phyloP scores from a whole-genome alignment of 177 flowering plant species.

The Vitis hybrid region DNA sequence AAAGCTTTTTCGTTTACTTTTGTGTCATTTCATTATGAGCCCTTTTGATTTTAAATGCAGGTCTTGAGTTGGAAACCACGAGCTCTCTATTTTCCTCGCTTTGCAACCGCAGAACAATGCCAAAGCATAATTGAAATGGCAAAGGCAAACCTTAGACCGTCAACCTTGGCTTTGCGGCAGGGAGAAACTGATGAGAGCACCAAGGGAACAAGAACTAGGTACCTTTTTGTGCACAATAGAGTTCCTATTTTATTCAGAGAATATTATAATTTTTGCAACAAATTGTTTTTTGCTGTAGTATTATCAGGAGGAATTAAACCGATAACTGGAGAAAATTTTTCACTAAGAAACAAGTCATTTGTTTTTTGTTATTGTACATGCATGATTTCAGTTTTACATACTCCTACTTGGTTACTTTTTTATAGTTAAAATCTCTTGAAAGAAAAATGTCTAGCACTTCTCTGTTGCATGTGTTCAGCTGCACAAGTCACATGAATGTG shows the following conservation, averaged over 20 bases:
- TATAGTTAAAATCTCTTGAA: too few relatives aligned
- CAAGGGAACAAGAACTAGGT: conserved; percentile 39
- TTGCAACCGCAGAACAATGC: conserved; percentile 34
- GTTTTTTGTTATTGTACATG: too few relatives aligned
- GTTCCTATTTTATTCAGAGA: neutral
- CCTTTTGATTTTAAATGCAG: conserved; percentile 9
- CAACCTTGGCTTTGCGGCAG: conserved; percentile 30
- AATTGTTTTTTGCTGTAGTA: too few relatives aligned
- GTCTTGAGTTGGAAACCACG: conserved; percentile 38
- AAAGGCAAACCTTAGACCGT: conserved; percentile 25
- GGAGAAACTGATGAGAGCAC: conserved; percentile 36
- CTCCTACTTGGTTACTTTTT: too few relatives aligned
- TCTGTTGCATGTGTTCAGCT: too few relatives aligned
- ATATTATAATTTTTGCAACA: too few relatives aligned
- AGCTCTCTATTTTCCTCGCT: conserved; percentile 31
- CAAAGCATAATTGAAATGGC: conserved; percentile 24
- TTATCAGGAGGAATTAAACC: too few relatives aligned
- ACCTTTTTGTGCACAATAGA: neutral
- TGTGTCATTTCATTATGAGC: neutral
- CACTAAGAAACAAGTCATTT: too few relatives aligned
- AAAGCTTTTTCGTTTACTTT: neutral
- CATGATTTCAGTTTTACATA: too few relatives aligned
- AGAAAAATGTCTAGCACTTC: too few relatives aligned
- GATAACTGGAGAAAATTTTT: too few relatives aligned
- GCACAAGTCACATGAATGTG: too few relatives aligned